Percentiles rank a stretch among this genome's conserved stretches.
Conservation (phyloP, 1,284 basidiomycete genomes). For the Kwoniella shivajii region DNA sequence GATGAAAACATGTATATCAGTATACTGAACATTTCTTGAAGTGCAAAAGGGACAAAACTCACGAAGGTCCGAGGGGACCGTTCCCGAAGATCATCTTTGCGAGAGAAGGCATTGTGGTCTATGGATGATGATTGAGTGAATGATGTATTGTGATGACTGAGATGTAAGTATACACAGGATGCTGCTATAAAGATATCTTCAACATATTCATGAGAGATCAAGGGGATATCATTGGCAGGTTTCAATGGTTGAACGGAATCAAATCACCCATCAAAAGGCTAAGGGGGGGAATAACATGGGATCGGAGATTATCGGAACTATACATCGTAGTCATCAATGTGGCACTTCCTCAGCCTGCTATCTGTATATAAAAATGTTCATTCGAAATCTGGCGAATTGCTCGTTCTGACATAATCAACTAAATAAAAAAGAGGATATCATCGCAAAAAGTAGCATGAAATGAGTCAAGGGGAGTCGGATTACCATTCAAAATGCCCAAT, state of each 20-base stretch:
- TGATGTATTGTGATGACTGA: background rate
- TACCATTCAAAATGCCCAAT: no score
- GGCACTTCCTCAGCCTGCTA: background rate
- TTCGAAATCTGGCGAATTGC: background rate
- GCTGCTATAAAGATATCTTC: background rate
- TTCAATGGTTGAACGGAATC: background rate
- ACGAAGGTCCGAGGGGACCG: conserved; percentile 71
- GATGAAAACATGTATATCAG: background rate
- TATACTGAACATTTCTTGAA: background rate
- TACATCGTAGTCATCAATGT: background rate
- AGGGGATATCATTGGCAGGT: conserved; percentile 3
- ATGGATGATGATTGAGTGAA: background rate
- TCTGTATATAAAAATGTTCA: background rate
- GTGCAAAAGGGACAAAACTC: conserved; percentile 15
- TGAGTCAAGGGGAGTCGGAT: no score
- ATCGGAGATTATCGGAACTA: conserved; percentile 1
- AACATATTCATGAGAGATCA: background rate
- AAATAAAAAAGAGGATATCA: no score
- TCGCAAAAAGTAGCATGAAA: no score
- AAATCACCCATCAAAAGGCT: background rate
- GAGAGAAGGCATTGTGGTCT: conserved; percentile 23
- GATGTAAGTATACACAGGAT: no score
- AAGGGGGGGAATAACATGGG: background rate
- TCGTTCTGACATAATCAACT: no score
- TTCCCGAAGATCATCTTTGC: conserved; percentile 60